Percentiles rank a stretch among this genome's conserved stretches.
These are phyloP conservation scores for Phytophthora kernoviae DNA, from an alignment of 352 stramenopile genomes.

Conservation along the genomic window DNA sequence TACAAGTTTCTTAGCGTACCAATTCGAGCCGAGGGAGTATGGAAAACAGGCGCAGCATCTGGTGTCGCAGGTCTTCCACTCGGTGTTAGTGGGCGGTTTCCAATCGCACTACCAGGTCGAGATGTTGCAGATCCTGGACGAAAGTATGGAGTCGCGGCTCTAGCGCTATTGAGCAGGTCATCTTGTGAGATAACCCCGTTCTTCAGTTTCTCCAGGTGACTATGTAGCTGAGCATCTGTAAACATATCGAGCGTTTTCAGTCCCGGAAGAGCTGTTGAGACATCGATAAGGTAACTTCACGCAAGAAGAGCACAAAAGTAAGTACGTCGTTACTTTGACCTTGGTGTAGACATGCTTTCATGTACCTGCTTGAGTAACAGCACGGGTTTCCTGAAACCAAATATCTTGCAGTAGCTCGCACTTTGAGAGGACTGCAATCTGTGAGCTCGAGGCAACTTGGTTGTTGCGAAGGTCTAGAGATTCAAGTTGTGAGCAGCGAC, in stretches of 20 bases:
- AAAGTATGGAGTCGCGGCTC: conserved; percentile 46
- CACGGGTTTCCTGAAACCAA: conserved; percentile 76
- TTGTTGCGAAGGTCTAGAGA: conserved; percentile 81
- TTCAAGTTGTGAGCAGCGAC: conserved; percentile 56
- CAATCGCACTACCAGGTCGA: conserved; percentile 37
- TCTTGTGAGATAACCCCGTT: conserved; percentile 45
- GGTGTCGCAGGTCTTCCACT: conserved; percentile 41
- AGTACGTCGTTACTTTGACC: neutral
- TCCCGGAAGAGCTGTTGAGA: conserved; percentile 44
- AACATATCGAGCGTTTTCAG: conserved; percentile 72
- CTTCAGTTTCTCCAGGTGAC: conserved; percentile 47
- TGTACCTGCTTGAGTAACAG: conserved; percentile 55
- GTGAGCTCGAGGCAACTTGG: conserved; percentile 29
- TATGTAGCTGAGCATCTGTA: conserved; percentile 50
- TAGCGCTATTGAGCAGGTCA: conserved; percentile 26
- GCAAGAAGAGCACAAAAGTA: neutral
- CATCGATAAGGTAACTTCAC: conserved; percentile 60
- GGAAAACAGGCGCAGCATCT: conserved; percentile 48
- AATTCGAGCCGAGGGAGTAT: conserved; percentile 51
- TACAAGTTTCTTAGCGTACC: conserved; percentile 23
- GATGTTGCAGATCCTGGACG: conserved; percentile 31
- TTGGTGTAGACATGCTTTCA: neutral
- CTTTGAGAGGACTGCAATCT: conserved; percentile 29
- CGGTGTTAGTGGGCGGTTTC: conserved; percentile 30
- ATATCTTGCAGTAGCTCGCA: conserved; percentile 56